These are phyloP conservation scores for Dioscorea dumetorum DNA, from an alignment of 106 monocot species.

Conservation along the genomic window DNA sequence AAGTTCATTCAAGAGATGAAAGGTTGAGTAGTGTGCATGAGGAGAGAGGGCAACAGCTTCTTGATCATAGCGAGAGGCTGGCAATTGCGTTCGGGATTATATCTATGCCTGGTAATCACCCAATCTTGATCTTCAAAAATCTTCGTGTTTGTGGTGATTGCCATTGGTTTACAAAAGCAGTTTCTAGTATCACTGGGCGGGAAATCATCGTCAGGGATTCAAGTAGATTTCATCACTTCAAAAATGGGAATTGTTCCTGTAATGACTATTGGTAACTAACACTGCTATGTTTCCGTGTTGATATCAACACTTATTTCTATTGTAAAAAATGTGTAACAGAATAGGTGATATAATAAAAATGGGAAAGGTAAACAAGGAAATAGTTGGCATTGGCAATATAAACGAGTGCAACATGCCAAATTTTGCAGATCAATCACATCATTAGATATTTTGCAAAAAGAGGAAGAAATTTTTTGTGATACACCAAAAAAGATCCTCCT, in stretches of 20 bases:
- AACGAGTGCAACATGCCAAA: too few species aligned
- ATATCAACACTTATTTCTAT: too few species aligned
- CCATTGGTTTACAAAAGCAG: slow-evolving; percentile 14
- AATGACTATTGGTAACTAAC: slow-evolving; percentile 29
- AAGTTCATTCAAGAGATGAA: not conserved
- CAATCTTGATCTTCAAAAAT: slow-evolving; percentile 26
- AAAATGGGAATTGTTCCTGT: slow-evolving; percentile 30
- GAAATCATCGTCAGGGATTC: slow-evolving; percentile 27
- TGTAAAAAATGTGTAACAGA: too few species aligned
- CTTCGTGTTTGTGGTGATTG: slow-evolving; percentile 32
- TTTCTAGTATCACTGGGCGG: slow-evolving; percentile 14
- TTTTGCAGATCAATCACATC: too few species aligned
- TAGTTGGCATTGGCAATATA: too few species aligned
- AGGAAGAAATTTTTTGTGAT: too few species aligned
- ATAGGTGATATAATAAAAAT: too few species aligned
- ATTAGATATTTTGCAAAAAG: too few species aligned
- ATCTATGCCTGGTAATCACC: not conserved
- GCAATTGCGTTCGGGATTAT: slow-evolving; percentile 30
- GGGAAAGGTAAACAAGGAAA: too few species aligned
- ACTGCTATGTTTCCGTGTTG: too few species aligned
- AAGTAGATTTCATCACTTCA: slow-evolving; percentile 31
- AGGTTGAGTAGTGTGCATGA: not conserved
- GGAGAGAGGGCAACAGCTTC: slow-evolving; percentile 19
- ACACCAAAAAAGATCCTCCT: too few species aligned
- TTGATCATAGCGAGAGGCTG: slow-evolving; percentile 30